Evolutionary conservation across 371 early-diverging fungal species (phyloP).

Genomic region (Conidiobolus incongruus): DNA sequence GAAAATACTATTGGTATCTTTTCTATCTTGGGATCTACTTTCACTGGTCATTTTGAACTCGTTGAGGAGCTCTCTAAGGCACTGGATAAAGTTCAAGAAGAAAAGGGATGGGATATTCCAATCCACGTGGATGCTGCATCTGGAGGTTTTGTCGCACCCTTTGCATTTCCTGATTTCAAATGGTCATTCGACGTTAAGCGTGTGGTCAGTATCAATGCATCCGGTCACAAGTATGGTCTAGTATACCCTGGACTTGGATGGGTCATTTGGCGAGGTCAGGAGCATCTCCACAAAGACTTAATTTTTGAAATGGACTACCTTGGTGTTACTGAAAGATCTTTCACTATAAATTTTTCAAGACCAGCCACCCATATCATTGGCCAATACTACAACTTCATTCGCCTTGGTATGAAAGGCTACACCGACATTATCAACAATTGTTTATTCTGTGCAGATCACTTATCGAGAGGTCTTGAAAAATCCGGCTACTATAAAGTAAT

Average conservation of each 20-base stretch:
- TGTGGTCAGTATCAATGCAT: constrained; percentile 27
- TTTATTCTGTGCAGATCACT: constrained; percentile 21
- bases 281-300: constrained; percentile 33
- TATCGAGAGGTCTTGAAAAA: constrained; percentile 21
- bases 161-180: constrained; percentile 22
- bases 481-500: constrained; percentile 26
- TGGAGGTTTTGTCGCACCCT: constrained; percentile 40
- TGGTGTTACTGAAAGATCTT: constrained; percentile 27
- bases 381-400: constrained; percentile 53
- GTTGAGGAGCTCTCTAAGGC: constrained; percentile 29
- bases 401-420: constrained; percentile 39
- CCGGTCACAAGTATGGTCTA: constrained; percentile 38
- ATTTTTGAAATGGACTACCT: constrained; percentile 43
- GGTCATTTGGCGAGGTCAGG: constrained; percentile 33
- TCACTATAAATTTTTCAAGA: constrained; percentile 43
- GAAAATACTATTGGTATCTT: constrained; percentile 40
- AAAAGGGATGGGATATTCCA: constrained; percentile 23
- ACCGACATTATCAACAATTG: constrained; percentile 22
- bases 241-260: constrained; percentile 37
- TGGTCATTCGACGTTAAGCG: constrained; percentile 36
- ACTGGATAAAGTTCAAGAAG: constrained; percentile 23
- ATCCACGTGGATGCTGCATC: constrained; percentile 40
- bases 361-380: constrained; percentile 36
- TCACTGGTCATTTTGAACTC: constrained; percentile 61
- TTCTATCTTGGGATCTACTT: constrained; percentile 45